These are phyloP conservation scores for Hyaloperonospora brassicae DNA, from an alignment of 352 stramenopile genomes.

Conservation along the genomic window DNA sequence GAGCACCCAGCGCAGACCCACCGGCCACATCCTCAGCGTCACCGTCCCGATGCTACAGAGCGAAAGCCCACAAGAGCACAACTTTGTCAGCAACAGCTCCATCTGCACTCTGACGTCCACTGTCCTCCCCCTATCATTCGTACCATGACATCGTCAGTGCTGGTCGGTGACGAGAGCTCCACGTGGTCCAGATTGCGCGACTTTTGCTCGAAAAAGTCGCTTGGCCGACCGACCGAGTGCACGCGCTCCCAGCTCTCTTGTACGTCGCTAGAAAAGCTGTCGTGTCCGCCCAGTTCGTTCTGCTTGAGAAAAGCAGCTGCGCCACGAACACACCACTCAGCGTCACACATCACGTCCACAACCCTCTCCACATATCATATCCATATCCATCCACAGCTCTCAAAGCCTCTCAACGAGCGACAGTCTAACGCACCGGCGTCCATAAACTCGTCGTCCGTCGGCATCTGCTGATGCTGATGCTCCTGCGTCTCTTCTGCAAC, in stretches of 20 bases:
- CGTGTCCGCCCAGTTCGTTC: slow-evolving; percentile 36
- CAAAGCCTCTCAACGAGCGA: not conserved
- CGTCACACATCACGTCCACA: slow-evolving; percentile 4
- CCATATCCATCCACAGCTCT: not conserved
- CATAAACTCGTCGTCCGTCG: slow-evolving; percentile 54
- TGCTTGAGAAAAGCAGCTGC: slow-evolving; percentile 40
- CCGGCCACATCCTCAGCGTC: slow-evolving; percentile 1
- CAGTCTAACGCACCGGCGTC: slow-evolving; percentile 44
- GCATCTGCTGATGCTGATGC: slow-evolving; percentile 16
- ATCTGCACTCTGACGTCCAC: not conserved
- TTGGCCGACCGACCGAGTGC: slow-evolving; percentile 34
- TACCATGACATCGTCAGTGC: slow-evolving; percentile 16
- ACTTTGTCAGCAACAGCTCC: not conserved
- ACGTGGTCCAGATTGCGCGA: slow-evolving; percentile 69
- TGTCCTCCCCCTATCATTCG: not conserved
- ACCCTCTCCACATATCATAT: slow-evolving; percentile 1
- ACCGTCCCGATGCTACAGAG: slow-evolving; percentile 15
- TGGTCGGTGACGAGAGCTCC: slow-evolving; percentile 47
- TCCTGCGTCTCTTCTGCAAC: slow-evolving; percentile 3
- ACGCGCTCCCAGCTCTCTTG: slow-evolving; percentile 24
- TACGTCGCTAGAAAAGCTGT: slow-evolving; percentile 38
- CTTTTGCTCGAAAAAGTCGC: slow-evolving; percentile 64
- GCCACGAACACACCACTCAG: not conserved
- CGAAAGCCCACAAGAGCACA: slow-evolving; percentile 3
- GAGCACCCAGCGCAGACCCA: slow-evolving; percentile 1